A percentile compares a stretch with the other conserved stretches of the same genome.
Conservation (phyloP, 306 rosid species). For the Elaeagnus macrophylla region DNA sequence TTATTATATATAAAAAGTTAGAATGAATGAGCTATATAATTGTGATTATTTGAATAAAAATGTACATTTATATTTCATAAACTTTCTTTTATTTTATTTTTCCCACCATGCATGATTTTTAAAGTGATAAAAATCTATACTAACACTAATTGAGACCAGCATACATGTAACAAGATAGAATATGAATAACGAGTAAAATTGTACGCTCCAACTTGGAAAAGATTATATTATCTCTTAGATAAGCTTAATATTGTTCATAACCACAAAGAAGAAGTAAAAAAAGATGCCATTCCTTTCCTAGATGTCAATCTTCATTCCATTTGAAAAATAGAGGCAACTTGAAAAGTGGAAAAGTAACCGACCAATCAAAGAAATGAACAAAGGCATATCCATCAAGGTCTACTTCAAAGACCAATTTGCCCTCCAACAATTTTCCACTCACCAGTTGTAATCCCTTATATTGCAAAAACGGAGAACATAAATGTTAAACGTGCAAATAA, state of each 20-base stretch:
- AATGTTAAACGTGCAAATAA: background rate
- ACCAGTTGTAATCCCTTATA: background rate
- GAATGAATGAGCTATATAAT: too few relatives aligned
- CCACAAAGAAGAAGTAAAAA: conserved; percentile 26
- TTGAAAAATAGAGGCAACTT: conserved; percentile 16
- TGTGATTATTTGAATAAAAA: too few relatives aligned
- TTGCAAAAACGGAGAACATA: background rate
- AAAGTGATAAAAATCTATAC: too few relatives aligned
- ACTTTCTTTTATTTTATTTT: too few relatives aligned
- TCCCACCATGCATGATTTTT: too few relatives aligned
- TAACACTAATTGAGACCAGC: too few relatives aligned
- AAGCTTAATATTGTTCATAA: conserved; percentile 14
- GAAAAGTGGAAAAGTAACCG: conserved; percentile 40
- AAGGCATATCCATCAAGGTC: conserved; percentile 35
- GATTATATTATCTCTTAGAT: too few relatives aligned
- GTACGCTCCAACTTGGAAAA: too few relatives aligned
- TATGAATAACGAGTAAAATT: too few relatives aligned
- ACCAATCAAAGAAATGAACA: conserved; percentile 42
- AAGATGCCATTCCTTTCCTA: conserved; percentile 41
- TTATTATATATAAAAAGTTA: too few relatives aligned
- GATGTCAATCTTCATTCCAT: conserved; percentile 23
- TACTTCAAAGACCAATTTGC: conserved; percentile 33
- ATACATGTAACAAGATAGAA: too few relatives aligned
- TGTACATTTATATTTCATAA: too few relatives aligned
- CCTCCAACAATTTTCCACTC: conserved; percentile 18